Conservation (phyloP, 2,329 filamentous ascomycete genomes). For the Emmonsiellopsis sp. region DNA sequence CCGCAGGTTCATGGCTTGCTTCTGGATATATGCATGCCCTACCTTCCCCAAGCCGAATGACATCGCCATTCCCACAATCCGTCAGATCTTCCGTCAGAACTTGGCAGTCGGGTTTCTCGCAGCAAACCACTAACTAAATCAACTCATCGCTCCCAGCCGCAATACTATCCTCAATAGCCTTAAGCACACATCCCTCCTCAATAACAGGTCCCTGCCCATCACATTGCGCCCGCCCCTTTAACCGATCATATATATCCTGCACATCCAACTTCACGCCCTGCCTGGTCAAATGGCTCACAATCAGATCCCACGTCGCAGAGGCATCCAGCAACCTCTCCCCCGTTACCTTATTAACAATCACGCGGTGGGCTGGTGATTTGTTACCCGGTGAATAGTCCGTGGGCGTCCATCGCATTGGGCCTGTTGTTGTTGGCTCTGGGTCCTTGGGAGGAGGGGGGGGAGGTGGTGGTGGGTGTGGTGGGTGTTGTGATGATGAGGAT, state of each 20-base stretch:
- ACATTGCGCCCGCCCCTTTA: conserved; percentile 68
- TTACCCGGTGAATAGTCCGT: conserved; percentile 54
- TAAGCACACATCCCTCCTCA: conserved; percentile 62
- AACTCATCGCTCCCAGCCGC: conserved; percentile 71
- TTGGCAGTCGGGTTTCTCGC: too few relatives aligned
- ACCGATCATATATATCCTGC: conserved; percentile 65
- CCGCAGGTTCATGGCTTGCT: too few relatives aligned
- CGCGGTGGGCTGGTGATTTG: conserved; percentile 52
- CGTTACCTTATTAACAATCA: conserved; percentile 52
- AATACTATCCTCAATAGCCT: conserved; percentile 70
- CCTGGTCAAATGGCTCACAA: conserved; percentile 71
- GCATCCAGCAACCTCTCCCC: conserved; percentile 65
- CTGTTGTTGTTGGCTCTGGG: conserved; percentile 45
- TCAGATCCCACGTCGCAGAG: conserved; percentile 80
- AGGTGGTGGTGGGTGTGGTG: conserved; percentile 26
- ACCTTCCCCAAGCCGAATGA: too few relatives aligned
- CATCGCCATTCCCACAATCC: too few relatives aligned
- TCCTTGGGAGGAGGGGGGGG: conserved; percentile 4
- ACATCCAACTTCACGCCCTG: conserved; percentile 72
- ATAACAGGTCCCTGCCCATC: conserved; percentile 87
- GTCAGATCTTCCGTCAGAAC: too few relatives aligned
- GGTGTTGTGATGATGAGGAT: too few relatives aligned
- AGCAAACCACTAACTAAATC: conserved; percentile 25
- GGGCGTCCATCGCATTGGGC: conserved; percentile 62
- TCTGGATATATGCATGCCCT: too few relatives aligned